phyloP scores from a whole-genome alignment of 345 rosid genomes.

The Hibiscus trionum region DNA sequence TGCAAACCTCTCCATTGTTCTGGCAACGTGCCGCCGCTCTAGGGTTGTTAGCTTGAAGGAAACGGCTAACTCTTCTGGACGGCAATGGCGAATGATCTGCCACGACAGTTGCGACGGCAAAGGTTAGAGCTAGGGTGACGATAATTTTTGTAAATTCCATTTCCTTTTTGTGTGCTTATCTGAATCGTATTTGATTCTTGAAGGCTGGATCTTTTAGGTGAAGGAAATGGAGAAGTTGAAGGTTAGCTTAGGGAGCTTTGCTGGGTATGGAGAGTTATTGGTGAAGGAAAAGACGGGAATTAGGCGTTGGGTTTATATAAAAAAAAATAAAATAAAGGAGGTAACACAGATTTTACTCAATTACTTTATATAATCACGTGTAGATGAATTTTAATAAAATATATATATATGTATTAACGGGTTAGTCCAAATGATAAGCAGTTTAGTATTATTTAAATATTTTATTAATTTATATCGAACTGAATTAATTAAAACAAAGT shows the following conservation, averaged over 20 bases:
- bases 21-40: conserved; percentile 59
- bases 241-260: not conserved
- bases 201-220: not conserved
- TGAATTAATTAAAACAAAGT: no score
- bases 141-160: conserved; percentile 40
- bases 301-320: conserved; percentile 36
- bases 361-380: no score
- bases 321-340: not conserved
- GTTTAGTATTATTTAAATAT: no score
- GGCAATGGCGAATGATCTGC: conserved; percentile 13
- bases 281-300: conserved; percentile 14
- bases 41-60: conserved; percentile 49
- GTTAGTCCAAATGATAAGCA: no score
- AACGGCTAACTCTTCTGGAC: conserved; percentile 43
- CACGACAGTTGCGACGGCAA: conserved; percentile 34
- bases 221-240: not conserved
- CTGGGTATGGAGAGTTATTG: not conserved
- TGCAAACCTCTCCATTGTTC: conserved; percentile 36
- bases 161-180: not conserved
- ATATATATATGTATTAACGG: no score
- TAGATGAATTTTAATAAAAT: no score
- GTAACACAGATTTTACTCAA: no score
- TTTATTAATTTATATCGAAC: no score
- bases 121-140: conserved; percentile 38
- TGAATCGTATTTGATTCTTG: not conserved